These are phyloP conservation scores for Symbiodinium natans DNA, from an alignment of 73 alveolate species.

Conservation along the genomic window DNA sequence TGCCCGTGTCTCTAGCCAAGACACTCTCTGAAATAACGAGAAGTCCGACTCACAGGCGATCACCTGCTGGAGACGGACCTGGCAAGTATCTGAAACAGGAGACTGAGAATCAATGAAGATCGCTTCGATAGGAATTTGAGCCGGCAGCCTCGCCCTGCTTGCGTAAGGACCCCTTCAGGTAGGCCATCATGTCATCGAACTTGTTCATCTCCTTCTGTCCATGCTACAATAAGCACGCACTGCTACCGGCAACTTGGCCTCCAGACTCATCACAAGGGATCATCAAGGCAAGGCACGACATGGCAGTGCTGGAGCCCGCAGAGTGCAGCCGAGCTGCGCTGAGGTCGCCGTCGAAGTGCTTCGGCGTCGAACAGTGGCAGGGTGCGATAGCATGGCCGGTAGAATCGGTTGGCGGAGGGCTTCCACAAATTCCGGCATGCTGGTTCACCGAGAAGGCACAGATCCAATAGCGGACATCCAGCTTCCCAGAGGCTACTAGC, in stretches of 20 bases:
- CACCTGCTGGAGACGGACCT: slow-evolving; percentile 68
- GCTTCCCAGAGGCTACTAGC: not conserved
- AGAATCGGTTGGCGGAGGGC: slow-evolving; percentile 15
- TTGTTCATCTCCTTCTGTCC: slow-evolving; percentile 83
- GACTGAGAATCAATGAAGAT: too few relatives aligned
- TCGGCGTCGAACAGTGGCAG: slow-evolving; percentile 27
- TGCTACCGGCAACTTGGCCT: too few relatives aligned
- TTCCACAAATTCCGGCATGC: slow-evolving; percentile 66
- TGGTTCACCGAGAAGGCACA: slow-evolving; percentile 89
- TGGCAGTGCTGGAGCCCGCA: too few relatives aligned
- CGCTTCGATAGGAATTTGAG: too few relatives aligned
- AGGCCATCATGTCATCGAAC: slow-evolving; percentile 87
- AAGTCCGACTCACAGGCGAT: slow-evolving; percentile 52
- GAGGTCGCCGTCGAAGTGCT: slow-evolving; percentile 36
- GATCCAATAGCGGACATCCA: slow-evolving; percentile 65
- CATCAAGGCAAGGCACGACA: too few relatives aligned
- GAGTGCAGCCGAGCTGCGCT: slow-evolving; percentile 1
- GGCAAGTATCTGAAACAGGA: too few relatives aligned
- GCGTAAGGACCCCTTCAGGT: slow-evolving; percentile 18
- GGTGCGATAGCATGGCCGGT: slow-evolving; percentile 24
- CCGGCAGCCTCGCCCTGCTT: too few relatives aligned
- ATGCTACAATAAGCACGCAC: too few relatives aligned
- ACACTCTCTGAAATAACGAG: too few relatives aligned
- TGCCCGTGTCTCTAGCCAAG: too few relatives aligned
- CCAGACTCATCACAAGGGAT: too few relatives aligned